Evolutionary conservation across 768 basidiomycete genomes (phyloP).

Genomic region (Kwoniella sp.): DNA sequence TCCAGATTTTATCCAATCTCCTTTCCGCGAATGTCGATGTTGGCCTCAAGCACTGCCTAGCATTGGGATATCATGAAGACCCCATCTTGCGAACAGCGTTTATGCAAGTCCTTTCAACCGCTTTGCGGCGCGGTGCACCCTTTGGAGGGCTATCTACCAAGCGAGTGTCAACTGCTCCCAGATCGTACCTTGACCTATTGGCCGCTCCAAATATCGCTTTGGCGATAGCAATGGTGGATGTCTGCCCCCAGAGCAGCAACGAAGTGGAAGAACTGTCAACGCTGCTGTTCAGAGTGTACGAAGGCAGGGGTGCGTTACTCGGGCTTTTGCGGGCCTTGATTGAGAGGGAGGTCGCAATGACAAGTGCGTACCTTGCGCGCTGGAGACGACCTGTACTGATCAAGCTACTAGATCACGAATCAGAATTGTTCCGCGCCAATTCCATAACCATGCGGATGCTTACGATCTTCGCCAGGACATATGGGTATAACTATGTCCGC

Average conservation of each 20-base stretch:
- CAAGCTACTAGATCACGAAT: constrained; percentile 67
- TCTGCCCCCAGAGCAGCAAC: constrained; percentile 60
- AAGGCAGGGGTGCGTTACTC: constrained; percentile 68
- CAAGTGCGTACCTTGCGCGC: too few relatives aligned
- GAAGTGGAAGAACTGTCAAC: constrained; percentile 76
- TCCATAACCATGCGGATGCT: constrained; percentile 81
- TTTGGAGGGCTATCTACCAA: constrained; percentile 56
- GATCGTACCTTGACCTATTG: constrained; percentile 19
- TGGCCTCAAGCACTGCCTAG: constrained; percentile 81
- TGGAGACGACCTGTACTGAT: too few relatives aligned
- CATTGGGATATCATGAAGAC: constrained; percentile 71
- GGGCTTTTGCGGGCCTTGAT: constrained; percentile 75
- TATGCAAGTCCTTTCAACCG: constrained; percentile 75
- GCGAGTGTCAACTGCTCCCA: constrained; percentile 6
- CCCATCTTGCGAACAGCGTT: constrained; percentile 70
- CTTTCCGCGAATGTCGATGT: constrained; percentile 79
- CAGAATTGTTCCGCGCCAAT: constrained; percentile 80
- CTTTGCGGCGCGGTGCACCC: constrained; percentile 72
- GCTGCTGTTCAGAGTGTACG: constrained; percentile 79
- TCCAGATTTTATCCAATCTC: constrained; percentile 73
- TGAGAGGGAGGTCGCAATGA: constrained; percentile 73
- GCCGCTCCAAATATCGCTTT: constrained; percentile 26
- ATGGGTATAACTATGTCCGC: constrained; percentile 87
- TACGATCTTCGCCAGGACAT: constrained; percentile 78
- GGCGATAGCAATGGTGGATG: constrained; percentile 77